A percentile compares a stretch with the other conserved stretches of the same genome.
phyloP scores from a whole-genome alignment of 257 asterid species.

The Thymus quinquecostatus region DNA sequence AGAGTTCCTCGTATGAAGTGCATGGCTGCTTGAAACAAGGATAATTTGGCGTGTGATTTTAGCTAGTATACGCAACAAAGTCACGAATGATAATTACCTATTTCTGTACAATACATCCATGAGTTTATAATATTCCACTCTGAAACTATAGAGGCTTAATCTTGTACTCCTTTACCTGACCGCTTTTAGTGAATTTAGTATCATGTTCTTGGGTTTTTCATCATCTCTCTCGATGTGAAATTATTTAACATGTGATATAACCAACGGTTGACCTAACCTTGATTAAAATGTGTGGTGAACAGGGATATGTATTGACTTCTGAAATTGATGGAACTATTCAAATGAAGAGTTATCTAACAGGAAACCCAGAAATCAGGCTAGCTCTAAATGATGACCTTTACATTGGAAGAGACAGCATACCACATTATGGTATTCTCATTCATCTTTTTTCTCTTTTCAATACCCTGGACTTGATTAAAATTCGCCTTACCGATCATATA shows the following conservation, averaged over 20 bases:
- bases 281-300: slow-evolving; percentile 33
- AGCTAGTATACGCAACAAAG: slow-evolving; percentile 13
- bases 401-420: slow-evolving; percentile 76
- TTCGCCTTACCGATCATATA: background rate
- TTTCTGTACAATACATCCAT: background rate
- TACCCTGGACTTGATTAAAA: background rate
- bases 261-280: slow-evolving; percentile 15
- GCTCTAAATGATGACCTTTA: slow-evolving; percentile 93
- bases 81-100: slow-evolving; percentile 2
- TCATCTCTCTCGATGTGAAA: slow-evolving; percentile 4
- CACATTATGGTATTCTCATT: slow-evolving; percentile 66
- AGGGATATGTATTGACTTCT: slow-evolving; percentile 94
- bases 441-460: slow-evolving; percentile 31
- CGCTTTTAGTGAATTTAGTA: slow-evolving; percentile 4
- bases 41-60: background rate
- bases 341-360: slow-evolving; percentile 99
- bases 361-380: slow-evolving; percentile 96
- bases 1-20: slow-evolving; percentile 11
- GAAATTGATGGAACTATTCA: slow-evolving; percentile 99
- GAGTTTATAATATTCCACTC: background rate
- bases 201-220: slow-evolving; percentile 11
- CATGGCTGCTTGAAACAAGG: slow-evolving; percentile 8
- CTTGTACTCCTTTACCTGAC: slow-evolving; percentile 19
- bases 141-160: slow-evolving; percentile 19
- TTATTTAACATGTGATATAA: slow-evolving; percentile 4